A percentile compares a stretch with the other conserved stretches of the same genome.
phyloP scores from a whole-genome alignment of 1,139 yeast species.

The Yamadazyma buinensis region DNA sequence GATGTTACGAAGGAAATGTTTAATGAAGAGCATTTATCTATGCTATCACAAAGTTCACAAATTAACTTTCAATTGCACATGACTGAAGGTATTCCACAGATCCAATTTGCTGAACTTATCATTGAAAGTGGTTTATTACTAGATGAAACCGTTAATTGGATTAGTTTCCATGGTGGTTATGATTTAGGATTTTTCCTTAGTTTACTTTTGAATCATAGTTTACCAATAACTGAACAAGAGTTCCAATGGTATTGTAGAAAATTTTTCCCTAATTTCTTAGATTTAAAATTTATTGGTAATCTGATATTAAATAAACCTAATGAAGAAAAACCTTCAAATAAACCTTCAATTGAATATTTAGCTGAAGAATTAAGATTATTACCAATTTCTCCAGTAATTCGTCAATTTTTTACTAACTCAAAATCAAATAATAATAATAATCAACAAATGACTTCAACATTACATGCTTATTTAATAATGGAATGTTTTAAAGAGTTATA shows the following conservation, averaged over 20 bases:
- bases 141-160: conserved; percentile 75
- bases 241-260: conserved; percentile 68
- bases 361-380: conserved; percentile 58
- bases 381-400: conserved; percentile 48
- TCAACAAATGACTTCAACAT: conserved; percentile 44
- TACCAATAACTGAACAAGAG: conserved; percentile 81
- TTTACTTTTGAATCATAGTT: conserved; percentile 65
- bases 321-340: conserved; percentile 23
- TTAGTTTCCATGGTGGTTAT: conserved; percentile 91
- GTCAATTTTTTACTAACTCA: conserved; percentile 38
- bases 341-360: conserved; percentile 46
- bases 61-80: conserved; percentile 76
- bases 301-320: conserved; percentile 30
- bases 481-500: conserved; percentile 56
- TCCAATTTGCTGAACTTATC: conserved; percentile 78
- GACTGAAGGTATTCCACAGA: conserved; percentile 73
- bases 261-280: conserved; percentile 82
- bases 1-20: conserved; percentile 79
- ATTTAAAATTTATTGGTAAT: conserved; percentile 75
- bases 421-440: conserved; percentile 29
- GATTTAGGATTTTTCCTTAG: conserved; percentile 89
- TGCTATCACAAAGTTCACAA: conserved; percentile 72
- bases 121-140: conserved; percentile 84
- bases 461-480: conserved; percentile 54
- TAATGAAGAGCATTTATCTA: conserved; percentile 69